Base-by-base conservation (phyloP, 306 rosid species). In the Hippophae gyantsensis region DNA sequence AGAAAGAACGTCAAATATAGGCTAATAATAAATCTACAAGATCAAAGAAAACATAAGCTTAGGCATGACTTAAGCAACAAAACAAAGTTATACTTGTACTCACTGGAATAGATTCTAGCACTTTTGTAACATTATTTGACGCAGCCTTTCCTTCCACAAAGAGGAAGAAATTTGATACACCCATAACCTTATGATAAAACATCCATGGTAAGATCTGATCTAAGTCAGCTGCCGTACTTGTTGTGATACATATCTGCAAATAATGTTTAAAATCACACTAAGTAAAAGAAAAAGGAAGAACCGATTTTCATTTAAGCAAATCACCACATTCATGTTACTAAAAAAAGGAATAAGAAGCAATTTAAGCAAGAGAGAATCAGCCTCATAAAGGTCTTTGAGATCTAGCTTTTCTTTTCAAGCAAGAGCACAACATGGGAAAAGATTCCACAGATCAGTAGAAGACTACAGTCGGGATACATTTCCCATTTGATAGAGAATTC, bases 61-160 rank as follows among this genome's bases (percentile, higher is more conserved):
- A 53, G 45, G 70, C 57, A 67, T 42, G 49, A 62, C 41, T 72
- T 56, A 45, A 59, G 9, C 48, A 3, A 11, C 7, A 42, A 75
- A 14, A 57, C 32, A 32, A 56, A 54, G 3, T 49, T 11, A 65
- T 45, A 52, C 58, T 47, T 60, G 38, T 55, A 84, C 99, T 80
- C 83, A 92, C 99, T 53, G 86, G 88, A 68, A 92, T 88, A 52
- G 96, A 88, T 71, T 88, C 78, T 62, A 92, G 68, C 70, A 88
- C 88, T 63, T 81, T 85, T 12, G 89, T 67, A 62, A 88, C 94
- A 60, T 78, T 79, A 12, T 88, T 86, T 45, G 95, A 71, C 45
- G 99, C 99, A 65, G 96, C 99, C 67, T 85, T 92, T 58, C 99
- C 96, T 75, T 92, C 99, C 74, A 88, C 95, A 60, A 85, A 92